phyloP scores from a whole-genome alignment of 208 protist species.

The Trypanosoma rangeli region DNA sequence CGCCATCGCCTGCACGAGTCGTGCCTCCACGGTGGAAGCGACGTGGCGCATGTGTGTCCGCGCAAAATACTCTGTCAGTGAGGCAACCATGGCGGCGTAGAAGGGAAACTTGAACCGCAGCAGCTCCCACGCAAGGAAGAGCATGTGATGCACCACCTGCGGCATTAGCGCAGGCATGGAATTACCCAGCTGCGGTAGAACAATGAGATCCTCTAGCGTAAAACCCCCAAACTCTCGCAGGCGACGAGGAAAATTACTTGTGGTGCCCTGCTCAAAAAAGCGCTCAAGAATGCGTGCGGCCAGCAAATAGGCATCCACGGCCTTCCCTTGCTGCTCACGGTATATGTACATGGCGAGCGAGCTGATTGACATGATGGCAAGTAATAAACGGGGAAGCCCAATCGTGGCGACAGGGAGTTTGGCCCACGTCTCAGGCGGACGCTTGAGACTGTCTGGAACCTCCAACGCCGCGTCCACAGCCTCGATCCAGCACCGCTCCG shows the following conservation, averaged over 20 bases:
- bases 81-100: conserved; percentile 54
- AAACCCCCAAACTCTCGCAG: conserved; percentile 47
- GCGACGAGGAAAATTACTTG: conserved; percentile 28
- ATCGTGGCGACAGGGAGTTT: conserved; percentile 18
- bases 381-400: conserved; percentile 42
- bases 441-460: conserved; percentile 47
- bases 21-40: conserved; percentile 49
- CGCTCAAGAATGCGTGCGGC: conserved; percentile 43
- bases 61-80: conserved; percentile 70
- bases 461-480: conserved; percentile 69
- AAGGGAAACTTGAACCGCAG: conserved; percentile 42
- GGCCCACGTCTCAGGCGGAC: conserved; percentile 7
- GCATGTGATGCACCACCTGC: conserved; percentile 45
- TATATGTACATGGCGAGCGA: conserved; percentile 69
- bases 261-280: conserved; percentile 37
- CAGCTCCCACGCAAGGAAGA: conserved; percentile 56
- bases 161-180: conserved; percentile 32
- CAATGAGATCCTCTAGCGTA: conserved; percentile 30
- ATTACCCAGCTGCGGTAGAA: conserved; percentile 32
- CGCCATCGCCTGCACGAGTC: conserved; percentile 59
- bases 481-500: conserved; percentile 66
- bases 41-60: conserved; percentile 43
- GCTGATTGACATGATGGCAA: conserved; percentile 45
- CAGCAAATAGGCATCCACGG: conserved; percentile 54
- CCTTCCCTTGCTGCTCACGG: conserved; percentile 45